phyloP scores from a whole-genome alignment of 176 grass and related monocot genomes.

The Oropetium thomaeum region DNA sequence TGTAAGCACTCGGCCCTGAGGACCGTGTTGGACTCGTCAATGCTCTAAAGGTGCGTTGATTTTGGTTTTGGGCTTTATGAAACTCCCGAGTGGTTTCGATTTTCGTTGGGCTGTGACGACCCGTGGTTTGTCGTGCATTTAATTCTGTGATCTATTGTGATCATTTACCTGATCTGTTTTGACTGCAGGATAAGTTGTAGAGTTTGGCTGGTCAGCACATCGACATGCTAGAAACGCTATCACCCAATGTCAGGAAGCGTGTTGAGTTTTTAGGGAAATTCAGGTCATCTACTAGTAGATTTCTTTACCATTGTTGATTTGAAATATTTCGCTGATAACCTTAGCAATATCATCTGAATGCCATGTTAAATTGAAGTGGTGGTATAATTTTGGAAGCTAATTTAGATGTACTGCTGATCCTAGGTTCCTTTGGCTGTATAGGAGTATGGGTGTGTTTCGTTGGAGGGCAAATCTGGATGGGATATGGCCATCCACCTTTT shows the following conservation, averaged over 20 bases:
- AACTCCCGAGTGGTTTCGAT: not conserved
- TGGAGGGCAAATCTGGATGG: no score
- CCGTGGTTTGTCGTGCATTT: not conserved
- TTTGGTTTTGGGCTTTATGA: not conserved
- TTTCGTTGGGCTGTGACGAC: not conserved
- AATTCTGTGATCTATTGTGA: not conserved
- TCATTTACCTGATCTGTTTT: slow-evolving; percentile 23
- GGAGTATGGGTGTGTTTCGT: no score
- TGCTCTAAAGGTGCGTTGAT: slow-evolving; percentile 56
- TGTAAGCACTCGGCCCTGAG: slow-evolving; percentile 55
- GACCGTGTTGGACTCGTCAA: slow-evolving; percentile 69
- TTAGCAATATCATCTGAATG: not conserved
- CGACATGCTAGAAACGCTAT: slow-evolving; percentile 49
- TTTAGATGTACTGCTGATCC: not conserved
- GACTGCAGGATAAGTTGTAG: slow-evolving; percentile 67
- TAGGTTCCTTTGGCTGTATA: not conserved
- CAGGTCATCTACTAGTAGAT: slow-evolving; percentile 42
- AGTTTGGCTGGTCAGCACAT: slow-evolving; percentile 65
- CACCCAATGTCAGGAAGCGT: slow-evolving; percentile 73
- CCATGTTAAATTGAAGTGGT: not conserved
- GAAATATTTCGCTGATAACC: not conserved
- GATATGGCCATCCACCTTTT: no score
- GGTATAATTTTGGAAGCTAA: not conserved
- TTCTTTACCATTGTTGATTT: not conserved
- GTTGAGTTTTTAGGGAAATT: slow-evolving; percentile 65